These are phyloP conservation scores for Phragmites australis DNA, from an alignment of 176 grass and related monocot genomes.

Conservation along the genomic window DNA sequence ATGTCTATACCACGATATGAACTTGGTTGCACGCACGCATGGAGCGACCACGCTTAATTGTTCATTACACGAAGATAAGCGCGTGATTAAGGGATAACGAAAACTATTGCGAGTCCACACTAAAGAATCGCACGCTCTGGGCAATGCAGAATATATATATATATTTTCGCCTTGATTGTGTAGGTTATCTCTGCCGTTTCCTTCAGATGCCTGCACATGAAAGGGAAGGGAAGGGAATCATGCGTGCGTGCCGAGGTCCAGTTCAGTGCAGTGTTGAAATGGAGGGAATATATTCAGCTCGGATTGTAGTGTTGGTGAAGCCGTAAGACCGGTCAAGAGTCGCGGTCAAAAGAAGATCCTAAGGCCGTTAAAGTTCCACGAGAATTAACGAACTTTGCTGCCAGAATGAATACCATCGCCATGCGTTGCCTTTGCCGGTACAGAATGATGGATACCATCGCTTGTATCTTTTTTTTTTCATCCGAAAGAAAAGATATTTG, in stretches of 20 bases:
- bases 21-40: neutral
- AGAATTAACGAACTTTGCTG: constrained; percentile 30
- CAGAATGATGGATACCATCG: neutral
- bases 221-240: neutral
- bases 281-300: neutral
- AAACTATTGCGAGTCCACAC: neutral
- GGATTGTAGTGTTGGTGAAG: neutral
- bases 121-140: too few species aligned
- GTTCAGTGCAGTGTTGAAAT: too few species aligned
- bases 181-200: neutral
- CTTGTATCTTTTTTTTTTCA: neutral
- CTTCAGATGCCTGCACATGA: neutral
- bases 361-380: constrained; percentile 32
- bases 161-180: too few species aligned
- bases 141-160: too few species aligned
- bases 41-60: neutral
- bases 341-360: constrained; percentile 14
- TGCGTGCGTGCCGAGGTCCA: neutral
- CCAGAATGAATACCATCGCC: neutral
- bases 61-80: neutral
- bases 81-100: constrained; percentile 36
- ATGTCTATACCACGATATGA: neutral
- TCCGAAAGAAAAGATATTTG: neutral
- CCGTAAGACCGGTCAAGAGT: neutral
- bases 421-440: neutral